Base-by-base conservation (phyloP, 2,329 filamentous ascomycete species). In the Stemphylium lycopersici region DNA sequence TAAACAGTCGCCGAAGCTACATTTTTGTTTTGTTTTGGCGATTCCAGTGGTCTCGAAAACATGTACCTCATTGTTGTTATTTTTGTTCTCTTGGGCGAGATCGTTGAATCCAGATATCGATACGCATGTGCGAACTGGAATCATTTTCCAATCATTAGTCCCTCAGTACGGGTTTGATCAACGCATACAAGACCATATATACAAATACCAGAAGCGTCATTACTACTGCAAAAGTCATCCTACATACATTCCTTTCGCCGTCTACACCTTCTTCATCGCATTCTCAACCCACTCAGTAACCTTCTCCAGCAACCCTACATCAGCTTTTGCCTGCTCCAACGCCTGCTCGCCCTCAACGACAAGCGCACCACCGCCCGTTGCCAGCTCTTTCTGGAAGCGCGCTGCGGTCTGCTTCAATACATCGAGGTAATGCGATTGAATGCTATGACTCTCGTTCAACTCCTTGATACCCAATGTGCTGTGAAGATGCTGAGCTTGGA, bases 401-500 rank as follows among this genome's bases (percentile, higher is more conserved):
- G 48, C 55, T 6, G 68, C 67, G 0, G 70, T 75, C 22, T 76
- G 68, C 43, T 76, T 72, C 53, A 81, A 55, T n/a, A 79, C 78
- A 24, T 68, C 68, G 16, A 81, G 50, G 49, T 78, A 81, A n/a
- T 71, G 73, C 2, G 72, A 71, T 4, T 75, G 71, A n/a, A 80
- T 65, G 34, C 77, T 71, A 16, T 69, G 71, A 26, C 71, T 70
- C 11, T 61, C 69, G 59, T 79, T 77, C 37, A 81, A 48, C n/a
- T 76, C 71, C 4, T 66, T 67, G 2, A 86, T 76, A 31, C 80
- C 78, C 0, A 87, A 71, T 1, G 67, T 66, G 16, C 76, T 66
- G 29, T 81, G 79, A 1, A 86, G 70, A 13, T 77, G 73, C 11
- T 75, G 65, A 0, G 83, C 83, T 1, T 77, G 78, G 2, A 85